Conservation (phyloP, 2,329 filamentous ascomycete genomes). For the Verruconis gallopava region DNA sequence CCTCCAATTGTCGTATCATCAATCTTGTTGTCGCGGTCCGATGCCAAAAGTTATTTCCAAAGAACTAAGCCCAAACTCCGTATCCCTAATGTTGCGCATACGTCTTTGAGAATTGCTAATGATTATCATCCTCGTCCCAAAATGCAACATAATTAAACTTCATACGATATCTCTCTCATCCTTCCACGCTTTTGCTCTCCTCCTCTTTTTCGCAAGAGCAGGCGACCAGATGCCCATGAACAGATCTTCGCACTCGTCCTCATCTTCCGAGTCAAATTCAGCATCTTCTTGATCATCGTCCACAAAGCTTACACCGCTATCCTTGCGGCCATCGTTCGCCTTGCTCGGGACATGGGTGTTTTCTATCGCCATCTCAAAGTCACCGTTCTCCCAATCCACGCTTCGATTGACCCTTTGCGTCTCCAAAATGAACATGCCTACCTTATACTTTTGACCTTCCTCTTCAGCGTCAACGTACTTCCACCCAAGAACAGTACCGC, state of each 20-base stretch:
- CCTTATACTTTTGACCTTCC: constrained; percentile 49
- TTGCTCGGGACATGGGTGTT: neutral
- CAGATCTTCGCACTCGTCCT: constrained; percentile 53
- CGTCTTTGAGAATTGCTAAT: too few relatives aligned
- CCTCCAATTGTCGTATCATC: too few relatives aligned
- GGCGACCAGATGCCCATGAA: constrained; percentile 50
- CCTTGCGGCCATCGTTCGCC: neutral
- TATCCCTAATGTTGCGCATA: too few relatives aligned
- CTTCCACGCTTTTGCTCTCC: constrained; percentile 20
- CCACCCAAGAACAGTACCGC: constrained; percentile 47
- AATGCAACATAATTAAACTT: too few relatives aligned
- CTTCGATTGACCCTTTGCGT: constrained; percentile 40
- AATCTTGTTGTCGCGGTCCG: too few relatives aligned
- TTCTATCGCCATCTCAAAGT: constrained; percentile 13
- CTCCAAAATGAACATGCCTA: constrained; percentile 55
- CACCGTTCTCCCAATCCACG: constrained; percentile 38
- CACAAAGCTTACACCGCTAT: constrained; percentile 8
- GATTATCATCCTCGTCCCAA: too few relatives aligned
- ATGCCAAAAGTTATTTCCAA: too few relatives aligned
- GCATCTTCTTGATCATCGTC: constrained; percentile 11
- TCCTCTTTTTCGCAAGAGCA: constrained; percentile 35
- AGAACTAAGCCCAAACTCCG: too few relatives aligned
- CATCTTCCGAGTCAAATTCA: constrained; percentile 52
- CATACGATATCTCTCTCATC: constrained; percentile 3
- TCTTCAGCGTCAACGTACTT: constrained; percentile 52